Evolutionary conservation across 2,329 filamentous ascomycete genomes (phyloP), one percentile per base, ranked within the genome.

Genomic region (Venturia oleaginea): DNA sequence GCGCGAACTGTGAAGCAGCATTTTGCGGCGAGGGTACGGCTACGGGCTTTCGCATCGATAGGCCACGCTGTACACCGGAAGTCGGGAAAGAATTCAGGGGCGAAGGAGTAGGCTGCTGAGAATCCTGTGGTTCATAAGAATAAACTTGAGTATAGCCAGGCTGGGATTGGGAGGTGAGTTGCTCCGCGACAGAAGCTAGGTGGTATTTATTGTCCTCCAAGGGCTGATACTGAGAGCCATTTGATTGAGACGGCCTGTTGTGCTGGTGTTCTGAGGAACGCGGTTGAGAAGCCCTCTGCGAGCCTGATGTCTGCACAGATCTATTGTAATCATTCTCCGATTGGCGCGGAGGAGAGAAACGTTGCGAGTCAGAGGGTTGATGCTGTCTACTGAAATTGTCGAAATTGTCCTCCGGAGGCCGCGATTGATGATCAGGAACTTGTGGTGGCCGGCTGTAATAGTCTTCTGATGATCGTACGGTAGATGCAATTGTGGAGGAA

Each of bases 41-140:
- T 32, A 57, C 27, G 19, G 59, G 34, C 17, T 60, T 60, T 15
- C 59, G 59, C 59, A 42, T 34, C 34, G 59, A 61, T 24, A 61
- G 13, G n/a, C 37, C n/a, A 42, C 22, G 38, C 37, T 61, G 59
- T n/a, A 61, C 37, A 24, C 59, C 59, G 38, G 37, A n/a, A 61
- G 42, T 61, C 4, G 37, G 59, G 34, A 43, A 54, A 19, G 61
- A 37, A 8, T 34, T 30, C 11, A 51, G 30, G n/a, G 42, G 43
- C 54, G 59, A 60, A 17, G 59, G 59, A 37, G 59, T 60, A 40
- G 34, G n/a, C 10, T 42, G 59, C 32, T 60, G 59, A 32, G 59
- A 27, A 60, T 60, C n/a, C 4, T 40, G 40, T 60, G 59, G 37
- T 24, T 43, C 37, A 43, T 24, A 60, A 32, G 59, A 42, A 10